These are phyloP conservation scores for Cercospora berteroae DNA, from an alignment of 2,329 filamentous ascomycete genomes.

Conservation along the genomic window DNA sequence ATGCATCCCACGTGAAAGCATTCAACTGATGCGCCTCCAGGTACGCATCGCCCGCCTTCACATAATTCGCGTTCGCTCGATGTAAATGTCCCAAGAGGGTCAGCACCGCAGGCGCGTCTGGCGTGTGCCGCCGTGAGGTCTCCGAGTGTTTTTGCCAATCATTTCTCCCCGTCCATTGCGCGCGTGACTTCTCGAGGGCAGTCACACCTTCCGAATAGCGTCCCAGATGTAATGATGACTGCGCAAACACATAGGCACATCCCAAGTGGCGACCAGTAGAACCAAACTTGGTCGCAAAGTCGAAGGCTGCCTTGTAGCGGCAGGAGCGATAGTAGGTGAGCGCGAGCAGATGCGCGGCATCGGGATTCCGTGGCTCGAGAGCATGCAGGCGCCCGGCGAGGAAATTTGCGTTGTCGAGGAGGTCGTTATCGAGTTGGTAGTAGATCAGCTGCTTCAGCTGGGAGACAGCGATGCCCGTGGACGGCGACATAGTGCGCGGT, in stretches of 20 bases:
- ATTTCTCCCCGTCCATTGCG: constrained; percentile 72
- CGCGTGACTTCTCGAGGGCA: constrained; percentile 77
- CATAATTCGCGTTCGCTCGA: constrained; percentile 73
- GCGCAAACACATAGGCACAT: constrained; percentile 88
- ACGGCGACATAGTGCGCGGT: constrained; percentile 52
- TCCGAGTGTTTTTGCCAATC: constrained; percentile 77
- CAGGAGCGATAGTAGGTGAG: constrained; percentile 81
- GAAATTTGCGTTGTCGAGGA: constrained; percentile 87
- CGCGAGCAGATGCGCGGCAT: constrained; percentile 78
- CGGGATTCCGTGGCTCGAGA: constrained; percentile 75
- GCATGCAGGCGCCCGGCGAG: constrained; percentile 83
- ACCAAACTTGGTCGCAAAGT: constrained; percentile 70
- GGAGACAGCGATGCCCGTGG: constrained; percentile 53
- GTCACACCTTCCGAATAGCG: constrained; percentile 76
- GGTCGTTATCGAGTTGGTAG: constrained; percentile 83
- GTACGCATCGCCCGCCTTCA: constrained; percentile 80
- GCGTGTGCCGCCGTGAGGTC: constrained; percentile 67
- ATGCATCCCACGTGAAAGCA: constrained; percentile 98
- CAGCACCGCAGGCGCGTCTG: constrained; percentile 79
- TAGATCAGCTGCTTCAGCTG: constrained; percentile 66
- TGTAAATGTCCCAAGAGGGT: constrained; percentile 86
- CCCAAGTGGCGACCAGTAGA: constrained; percentile 74
- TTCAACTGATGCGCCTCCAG: constrained; percentile 86
- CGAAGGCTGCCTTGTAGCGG: constrained; percentile 80
- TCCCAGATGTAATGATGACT: constrained; percentile 78